Conservation (phyloP, 2,329 filamentous ascomycete genomes). For the Hymenoscyphus albidus region DNA sequence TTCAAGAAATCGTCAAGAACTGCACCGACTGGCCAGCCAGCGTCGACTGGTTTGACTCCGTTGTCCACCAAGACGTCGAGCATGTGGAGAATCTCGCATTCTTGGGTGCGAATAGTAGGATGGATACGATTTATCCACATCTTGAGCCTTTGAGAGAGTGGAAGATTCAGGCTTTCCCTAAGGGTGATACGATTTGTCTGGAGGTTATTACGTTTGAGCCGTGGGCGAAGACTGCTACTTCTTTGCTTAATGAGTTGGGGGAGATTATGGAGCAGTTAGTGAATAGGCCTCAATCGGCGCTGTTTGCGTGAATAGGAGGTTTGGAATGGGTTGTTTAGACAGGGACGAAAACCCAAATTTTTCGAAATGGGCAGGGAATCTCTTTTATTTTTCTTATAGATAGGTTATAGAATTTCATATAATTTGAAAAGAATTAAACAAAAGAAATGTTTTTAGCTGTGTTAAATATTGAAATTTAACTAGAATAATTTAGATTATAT, state of each 20-base stretch:
- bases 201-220: slow-evolving; percentile 7
- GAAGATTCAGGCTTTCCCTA: slow-evolving; percentile 8
- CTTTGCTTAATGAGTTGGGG: slow-evolving; percentile 1
- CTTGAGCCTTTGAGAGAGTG: slow-evolving; percentile 30
- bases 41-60: slow-evolving; percentile 34
- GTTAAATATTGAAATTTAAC: too few relatives aligned
- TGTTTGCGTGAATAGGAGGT: not conserved
- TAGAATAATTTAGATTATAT: too few relatives aligned
- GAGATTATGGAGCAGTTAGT: slow-evolving; percentile 1
- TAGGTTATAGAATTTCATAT: too few relatives aligned
- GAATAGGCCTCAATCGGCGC: not conserved
- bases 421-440: too few relatives aligned
- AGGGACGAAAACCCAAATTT: too few relatives aligned
- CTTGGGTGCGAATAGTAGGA: slow-evolving; percentile 30
- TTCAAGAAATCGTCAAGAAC: slow-evolving; percentile 34
- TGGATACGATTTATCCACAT: slow-evolving; percentile 37
- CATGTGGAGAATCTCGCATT: slow-evolving; percentile 44
- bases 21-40: slow-evolving; percentile 36
- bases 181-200: not conserved
- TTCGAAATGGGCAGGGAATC: too few relatives aligned
- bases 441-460: too few relatives aligned
- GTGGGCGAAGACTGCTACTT: slow-evolving; percentile 3
- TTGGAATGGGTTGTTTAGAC: too few relatives aligned
- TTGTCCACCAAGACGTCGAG: slow-evolving; percentile 40
- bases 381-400: too few relatives aligned